Percentiles rank a stretch among this genome's conserved stretches.
These are phyloP conservation scores for Orbilia blumenaviensis DNA, from an alignment of 2,329 filamentous ascomycete genomes.

Conservation along the genomic window DNA sequence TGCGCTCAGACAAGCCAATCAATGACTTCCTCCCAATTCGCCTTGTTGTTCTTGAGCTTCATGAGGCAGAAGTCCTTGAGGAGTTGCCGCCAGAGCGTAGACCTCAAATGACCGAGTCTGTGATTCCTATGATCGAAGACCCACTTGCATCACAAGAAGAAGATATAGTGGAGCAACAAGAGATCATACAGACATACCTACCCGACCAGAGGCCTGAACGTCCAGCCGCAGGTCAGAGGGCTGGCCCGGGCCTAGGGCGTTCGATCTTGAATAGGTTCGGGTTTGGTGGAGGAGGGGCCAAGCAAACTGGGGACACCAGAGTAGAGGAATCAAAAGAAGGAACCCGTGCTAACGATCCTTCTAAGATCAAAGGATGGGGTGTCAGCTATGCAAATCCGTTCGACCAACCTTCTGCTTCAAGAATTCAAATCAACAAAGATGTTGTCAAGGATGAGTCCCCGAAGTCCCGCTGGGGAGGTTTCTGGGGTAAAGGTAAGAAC, in stretches of 20 bases:
- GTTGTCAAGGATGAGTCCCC: not conserved
- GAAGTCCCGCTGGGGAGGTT: not conserved
- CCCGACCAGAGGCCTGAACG: not conserved
- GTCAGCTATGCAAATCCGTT: slow-evolving; percentile 2
- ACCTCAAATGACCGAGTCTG: not conserved
- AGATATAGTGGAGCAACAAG: not conserved
- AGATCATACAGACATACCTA: not conserved
- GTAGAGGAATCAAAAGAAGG: slow-evolving; percentile 31
- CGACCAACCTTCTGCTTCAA: not conserved
- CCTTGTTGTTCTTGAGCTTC: slow-evolving; percentile 20
- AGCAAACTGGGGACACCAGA: not conserved
- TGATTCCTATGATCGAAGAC: no score
- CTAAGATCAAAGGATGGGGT: not conserved
- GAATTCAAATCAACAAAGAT: not conserved
- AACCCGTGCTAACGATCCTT: not conserved
- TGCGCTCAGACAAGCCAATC: slow-evolving; percentile 22
- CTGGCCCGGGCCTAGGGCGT: not conserved
- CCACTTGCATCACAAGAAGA: no score
- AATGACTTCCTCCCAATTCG: slow-evolving; percentile 27
- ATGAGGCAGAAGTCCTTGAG: slow-evolving; percentile 17
- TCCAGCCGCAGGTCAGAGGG: no score
- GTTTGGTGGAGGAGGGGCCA: not conserved
- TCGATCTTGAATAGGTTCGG: not conserved
- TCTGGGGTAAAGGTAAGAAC: slow-evolving; percentile 9
- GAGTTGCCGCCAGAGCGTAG: not conserved